Evolutionary conservation across 208 protist species (phyloP), one percentile per base, ranked within the genome.

Genomic region (Crithidia bombi): DNA sequence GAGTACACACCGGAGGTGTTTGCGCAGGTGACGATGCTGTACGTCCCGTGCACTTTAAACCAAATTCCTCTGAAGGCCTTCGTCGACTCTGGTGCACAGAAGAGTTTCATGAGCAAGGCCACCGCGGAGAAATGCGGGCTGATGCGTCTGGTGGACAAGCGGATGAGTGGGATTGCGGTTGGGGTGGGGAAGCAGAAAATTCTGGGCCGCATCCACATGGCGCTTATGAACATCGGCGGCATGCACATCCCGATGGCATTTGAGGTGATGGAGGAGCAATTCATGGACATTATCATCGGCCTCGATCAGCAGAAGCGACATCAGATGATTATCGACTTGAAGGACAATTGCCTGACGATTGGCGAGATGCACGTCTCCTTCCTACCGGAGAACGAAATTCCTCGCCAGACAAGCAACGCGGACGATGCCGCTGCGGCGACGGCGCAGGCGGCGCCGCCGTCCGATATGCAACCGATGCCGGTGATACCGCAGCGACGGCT

Each of bases 1-100:
- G 98, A 98, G 77, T 87, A 98, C 72, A 97, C 84, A 5, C 98
- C 98, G n/a, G 97, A 99, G 82, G 74, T 85, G 0, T 98, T 98
- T 69, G 89, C 65, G 3, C 12, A 6, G 10, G 91, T 98, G 10
- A 64, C 81, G 41, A 98, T 99, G 95, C 78, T 99, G 15, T 98
- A 97, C 76, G 87, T 99, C 33, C 56, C 87, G 28, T 91, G 83
- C 63, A 69, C 86, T 30, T 90, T 99, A 41, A 98, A 99, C 78
- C 72, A 82, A 5, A 55, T 84, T 5, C 86, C 81, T 10, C n/a
- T 99, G 5, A 97, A 96, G 59, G 97, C 96, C n/a, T 97, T 98
- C 79, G 91, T 99, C 19, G 98, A 98, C 75, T 91, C 78, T 0
- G 92, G 92, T 0, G 90, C 92, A 28, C 89, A 96, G 82, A 70